phyloP scores from a whole-genome alignment of 176 grass and related monocot genomes.

The Carex kokanica region DNA sequence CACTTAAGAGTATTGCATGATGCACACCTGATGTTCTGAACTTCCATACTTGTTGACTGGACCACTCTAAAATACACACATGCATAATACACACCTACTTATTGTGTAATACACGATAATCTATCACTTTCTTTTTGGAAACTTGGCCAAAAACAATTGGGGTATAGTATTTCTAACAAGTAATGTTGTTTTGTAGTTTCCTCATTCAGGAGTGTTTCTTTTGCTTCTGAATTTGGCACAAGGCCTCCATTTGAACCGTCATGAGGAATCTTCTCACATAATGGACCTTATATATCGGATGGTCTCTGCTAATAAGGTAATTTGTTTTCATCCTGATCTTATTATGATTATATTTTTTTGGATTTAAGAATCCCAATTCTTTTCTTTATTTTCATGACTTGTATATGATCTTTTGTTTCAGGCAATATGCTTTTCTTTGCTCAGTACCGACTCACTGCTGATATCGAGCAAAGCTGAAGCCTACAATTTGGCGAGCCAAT shows the following conservation, averaged over 20 bases:
- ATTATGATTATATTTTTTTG: conserved; percentile 16
- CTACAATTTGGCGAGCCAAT: conserved; percentile 45
- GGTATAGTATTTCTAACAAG: conserved; percentile 28
- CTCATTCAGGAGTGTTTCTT: conserved; percentile 79
- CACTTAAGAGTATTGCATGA: neutral
- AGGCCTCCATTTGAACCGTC: conserved; percentile 62
- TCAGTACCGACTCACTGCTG: conserved; percentile 41
- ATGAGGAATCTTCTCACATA: conserved; percentile 50
- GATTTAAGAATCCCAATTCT: conserved; percentile 12
- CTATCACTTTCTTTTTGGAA: conserved; percentile 11
- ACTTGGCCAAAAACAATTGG: neutral
- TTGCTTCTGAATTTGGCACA: conserved; percentile 63
- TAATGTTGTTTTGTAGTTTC: conserved; percentile 48
- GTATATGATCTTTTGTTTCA: conserved; percentile 23
- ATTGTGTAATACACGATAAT: neutral
- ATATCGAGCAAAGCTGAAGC: conserved; percentile 32
- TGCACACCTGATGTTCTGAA: neutral
- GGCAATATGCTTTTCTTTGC: conserved; percentile 67
- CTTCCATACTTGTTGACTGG: neutral
- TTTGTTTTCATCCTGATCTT: conserved; percentile 5
- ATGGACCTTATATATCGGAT: conserved; percentile 65
- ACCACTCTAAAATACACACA: neutral
- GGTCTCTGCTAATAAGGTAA: conserved; percentile 74
- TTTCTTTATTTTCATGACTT: neutral
- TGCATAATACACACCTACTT: neutral